Base-by-base conservation (phyloP, 768 basidiomycete species). In the Kwoniella mangroviensis region DNA sequence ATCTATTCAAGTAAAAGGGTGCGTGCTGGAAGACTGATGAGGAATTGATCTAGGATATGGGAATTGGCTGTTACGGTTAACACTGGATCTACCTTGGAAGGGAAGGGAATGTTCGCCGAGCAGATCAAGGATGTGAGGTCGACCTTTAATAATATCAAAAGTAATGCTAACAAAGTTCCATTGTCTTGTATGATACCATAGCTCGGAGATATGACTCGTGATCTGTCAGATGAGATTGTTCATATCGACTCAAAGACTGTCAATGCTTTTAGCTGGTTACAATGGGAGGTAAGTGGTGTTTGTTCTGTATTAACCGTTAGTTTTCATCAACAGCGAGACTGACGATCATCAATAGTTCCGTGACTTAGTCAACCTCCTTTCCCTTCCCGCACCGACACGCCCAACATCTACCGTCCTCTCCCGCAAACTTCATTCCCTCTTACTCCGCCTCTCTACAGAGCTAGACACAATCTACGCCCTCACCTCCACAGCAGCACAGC, bases 281-380 rank as follows among this genome's bases (percentile, higher is more conserved):
- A 78, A 41, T 76, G 73, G 74, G 75, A 81, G 72, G 79, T 81
- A 58, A 72, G 77, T 65, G n/a, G n/a, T n/a, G n/a, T n/a, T n/a
- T n/a, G n/a, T n/a, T n/a, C n/a, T n/a, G n/a, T n/a, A n/a, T n/a
- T n/a, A n/a, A n/a, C n/a, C n/a, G n/a, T n/a, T n/a, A n/a, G n/a
- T n/a, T n/a, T 54, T 7, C 9, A 5, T 54, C 24, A n/a, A 54
- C 9, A n/a, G 19, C 42, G 42, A 43, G 42, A 43, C n/a, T n/a
- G n/a, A n/a, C n/a, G 59, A 24, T 43, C 13, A 43, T 17, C n/a
- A 42, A 9, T 53, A 77, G 78, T 77, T 79, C 65, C 13, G 65
- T 7, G 67, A 72, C 15, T 68, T 79, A 19, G 69, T 73, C 5
- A 65, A 72, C n/a, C 60, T 73, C 4, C 63, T 79, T 0, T 69